Base-by-base conservation (phyloP, 2,329 filamentous ascomycete genomes). In the Cercospora sojina region DNA sequence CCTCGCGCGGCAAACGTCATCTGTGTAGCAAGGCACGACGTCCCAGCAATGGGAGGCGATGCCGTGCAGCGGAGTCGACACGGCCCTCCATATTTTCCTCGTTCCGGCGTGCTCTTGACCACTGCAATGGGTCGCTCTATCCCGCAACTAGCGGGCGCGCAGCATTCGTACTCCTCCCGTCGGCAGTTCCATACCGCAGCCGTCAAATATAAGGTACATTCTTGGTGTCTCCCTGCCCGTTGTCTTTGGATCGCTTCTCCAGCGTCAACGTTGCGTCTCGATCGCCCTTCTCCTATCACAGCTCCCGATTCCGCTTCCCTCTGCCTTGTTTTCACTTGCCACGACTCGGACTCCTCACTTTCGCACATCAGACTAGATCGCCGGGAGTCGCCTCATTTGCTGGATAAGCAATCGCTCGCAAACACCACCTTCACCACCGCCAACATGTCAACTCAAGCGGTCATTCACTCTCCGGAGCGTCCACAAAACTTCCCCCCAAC, bases 401-500 rank as follows among this genome's bases (percentile, higher is more conserved):
- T 56, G 27, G 27, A 56, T 16, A 20, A 31, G 53, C 53, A 12
- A n/a, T 56, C 29, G 31, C 18, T 32, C 25, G 27, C 18, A 9
- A 31, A 1, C n/a, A 51, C 5, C 27, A 10, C 20, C 35, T 38
- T 38, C 41, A n/a, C 7, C 29, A 41, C 20, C 23, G 49, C 49
- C 20, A 56, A n/a, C 32, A 63, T 63, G 60, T 63, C 60, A 12
- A 35, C 32, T n/a, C 47, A 57, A 4, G 49, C 60, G 12, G 41
- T 57, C 27, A 18, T 62, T 16, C 47, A 62, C 31, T 51, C 43
- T 55, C 47, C 59, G 31, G 25, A 63, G 10, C 31, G 59, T 27
- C 58, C 64, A 61, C 68, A 68, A 59, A 51, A 66, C 43, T 59
- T 69, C 6, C 70, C 69, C 32, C 70, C 67, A 12, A 72, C 70